Base-by-base conservation (phyloP, 257 asterid species). In the Ophiorrhiza pumila region DNA sequence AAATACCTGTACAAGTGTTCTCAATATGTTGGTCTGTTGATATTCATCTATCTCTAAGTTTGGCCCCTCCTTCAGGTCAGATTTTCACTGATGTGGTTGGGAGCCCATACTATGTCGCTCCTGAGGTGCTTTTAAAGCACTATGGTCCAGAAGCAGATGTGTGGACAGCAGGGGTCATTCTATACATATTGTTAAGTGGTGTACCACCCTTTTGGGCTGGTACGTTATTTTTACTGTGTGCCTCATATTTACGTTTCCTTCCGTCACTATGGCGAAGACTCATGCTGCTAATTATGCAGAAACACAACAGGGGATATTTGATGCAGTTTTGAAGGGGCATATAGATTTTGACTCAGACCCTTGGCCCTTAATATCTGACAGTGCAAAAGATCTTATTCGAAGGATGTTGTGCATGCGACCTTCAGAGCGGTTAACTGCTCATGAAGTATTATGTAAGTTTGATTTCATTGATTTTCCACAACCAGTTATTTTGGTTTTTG, bases 121-220 rank as follows among this genome's bases (percentile, higher is more conserved):
- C 98, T 52, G 98, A 93, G 91, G 97, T 93, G 66, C 95, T 93
- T 61, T 61, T 82, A 87, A 91, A 91, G 91, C 87, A 81, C 77
- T 93, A 91, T 83, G 98, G 98, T 52, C 98, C 96, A 23, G 91
- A 87, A 80, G 96, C 97, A 76, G 98, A 93, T 72, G 97, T 91
- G 31, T 93, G 98, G 98, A 93, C 97, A 45, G 97, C 97, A 47
- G 97, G 97, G 46, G 97, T 93, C 75, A 92, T 92, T 70, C 87
- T 92, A 52, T 92, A 92, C 74, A 92, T 92, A 74, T 83, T 92
- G 80, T 85, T 92, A 32, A 90, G 97, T 75, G 98, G 98, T 57
- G 98, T 92, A 18, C 98, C 97, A 47, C 98, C 98, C 57, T 93
- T 93, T 83, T 93, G 98, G 98, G 98, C 98, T 58, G 98, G 98